Base-by-base conservation (phyloP, 2,329 filamentous ascomycete genomes). In the Leptoxyphium fumago region DNA sequence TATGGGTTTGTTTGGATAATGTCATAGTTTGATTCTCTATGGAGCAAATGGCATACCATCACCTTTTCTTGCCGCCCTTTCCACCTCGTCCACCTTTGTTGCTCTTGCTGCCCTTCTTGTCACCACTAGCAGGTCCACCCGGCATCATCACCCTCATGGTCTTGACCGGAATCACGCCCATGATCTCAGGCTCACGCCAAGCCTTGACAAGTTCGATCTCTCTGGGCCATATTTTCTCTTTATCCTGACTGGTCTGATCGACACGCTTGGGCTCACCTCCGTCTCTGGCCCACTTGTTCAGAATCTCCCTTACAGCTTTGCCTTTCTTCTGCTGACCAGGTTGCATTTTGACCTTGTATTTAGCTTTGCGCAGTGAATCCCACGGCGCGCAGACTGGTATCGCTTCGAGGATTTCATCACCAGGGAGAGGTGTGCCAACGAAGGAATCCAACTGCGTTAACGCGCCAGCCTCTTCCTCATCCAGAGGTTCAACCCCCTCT, bases 291-390 rank as follows among this genome's bases (percentile, higher is more conserved):
- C 89, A 95, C 47, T 75, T 74, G 41, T 80, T 78, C n/a, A 96
- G 64, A 29, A 96, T 81, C 63, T 96, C 89, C 60, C 84, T 85
- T 40, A 94, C 78, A 0, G 87, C 88, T 61, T 95, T 96, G 9
- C 91, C 89, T 67, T 94, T 94, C 72, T 96, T 98, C 50, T 81
- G 74, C 0, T 78, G 66, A 0, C 91, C 91, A 0, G 91, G 91
- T 64, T 96, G 91, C 54, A 98, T 64, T 69, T 98, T 98, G 43
- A 80, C 84, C 64, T 93, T 93, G 70, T 95, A 96, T 65, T 95
- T 95, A 65, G 82, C 84, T 45, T 75, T 76, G 64, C 70, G 65
- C 44, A 80, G 61, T 0, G 77, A 72, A n/a, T 68, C 65, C 77
- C 77, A 80, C 1, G 77, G 77, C 9, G 77, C 77, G 44, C 75